Base-by-base conservation (phyloP, 2,329 filamentous ascomycete genomes). In the Paracoccidioides brasiliensis region DNA sequence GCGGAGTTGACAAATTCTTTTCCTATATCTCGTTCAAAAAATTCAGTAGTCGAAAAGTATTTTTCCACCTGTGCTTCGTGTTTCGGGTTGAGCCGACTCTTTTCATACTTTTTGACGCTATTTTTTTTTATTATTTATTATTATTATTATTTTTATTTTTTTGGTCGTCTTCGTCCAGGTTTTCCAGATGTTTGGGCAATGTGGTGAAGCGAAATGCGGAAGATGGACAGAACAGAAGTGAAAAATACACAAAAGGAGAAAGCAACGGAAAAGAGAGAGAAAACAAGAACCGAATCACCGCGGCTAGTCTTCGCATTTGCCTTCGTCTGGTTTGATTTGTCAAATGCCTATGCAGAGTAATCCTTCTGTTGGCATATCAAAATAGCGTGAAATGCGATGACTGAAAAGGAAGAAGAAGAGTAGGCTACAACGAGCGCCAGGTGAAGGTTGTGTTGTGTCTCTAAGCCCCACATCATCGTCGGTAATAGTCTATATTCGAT, bases 391-490 rank as follows among this genome's bases (percentile, higher is more conserved):
- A 43, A 55, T 55, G 54, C 48, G 50, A 57, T 45, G 51, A 46
- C 22, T 22, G 22, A 45, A 45, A 50, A 55, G 51, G 53, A 58
- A 52, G 56, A 55, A 56, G 45, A 56, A 55, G 30, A 14, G 15
- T 30, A 22, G 10, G 49, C 35, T 32, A 30, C 32, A 41, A 41
- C 28, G 37, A 37, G 32, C 37, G 5, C 30, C 5, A 41, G 32
- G 28, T 52, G 53, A 44, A 53, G 53, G 22, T 46, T 14, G n/a
- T 40, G 22, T 46, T 14, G n/a, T 40, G 4, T 37, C 6, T 37
- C 28, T n/a, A 8, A 6, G 10, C n/a, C 30, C 5, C 30, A 35
- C 40, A n/a, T 54, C 32, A 56, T 55, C 56, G 46, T 40, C 43
- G 33, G 28, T 45, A 53, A n/a, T 32, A 14, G 22, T 46, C 37